Conservation (phyloP, 495 filamentous ascomycete species). For the Neurospora discreta region DNA sequence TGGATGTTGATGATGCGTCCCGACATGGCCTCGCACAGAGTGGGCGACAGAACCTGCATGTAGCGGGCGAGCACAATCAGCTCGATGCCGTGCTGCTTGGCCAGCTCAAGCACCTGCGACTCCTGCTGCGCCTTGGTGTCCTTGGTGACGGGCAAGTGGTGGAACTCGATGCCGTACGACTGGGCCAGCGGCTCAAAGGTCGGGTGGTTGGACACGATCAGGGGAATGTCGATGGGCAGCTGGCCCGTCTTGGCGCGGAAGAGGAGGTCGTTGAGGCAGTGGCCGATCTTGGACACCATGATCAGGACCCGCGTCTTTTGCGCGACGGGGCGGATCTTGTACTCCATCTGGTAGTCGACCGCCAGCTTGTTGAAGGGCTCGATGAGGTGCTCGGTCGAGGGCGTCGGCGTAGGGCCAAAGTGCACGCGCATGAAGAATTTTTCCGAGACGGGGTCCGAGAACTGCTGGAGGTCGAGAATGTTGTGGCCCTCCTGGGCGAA, state of each 20-base stretch:
- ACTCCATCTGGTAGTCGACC: conserved; percentile 46
- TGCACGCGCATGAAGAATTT: conserved; percentile 74
- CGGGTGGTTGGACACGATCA: conserved; percentile 64
- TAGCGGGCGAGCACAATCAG: conserved; percentile 68
- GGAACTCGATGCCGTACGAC: conserved; percentile 60
- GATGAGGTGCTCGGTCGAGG: conserved; percentile 32
- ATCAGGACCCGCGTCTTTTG: conserved; percentile 60
- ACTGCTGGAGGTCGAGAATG: conserved; percentile 66
- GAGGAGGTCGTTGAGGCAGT: conserved; percentile 71
- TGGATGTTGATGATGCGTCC: conserved; percentile 76
- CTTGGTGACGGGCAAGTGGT: conserved; percentile 58
- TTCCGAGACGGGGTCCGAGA: conserved; percentile 51
- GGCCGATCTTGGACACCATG: conserved; percentile 74
- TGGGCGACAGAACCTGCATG: conserved; percentile 69
- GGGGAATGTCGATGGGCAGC: conserved; percentile 55
- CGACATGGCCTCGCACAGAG: conserved; percentile 59
- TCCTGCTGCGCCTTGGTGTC: conserved; percentile 63
- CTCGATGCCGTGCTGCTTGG: conserved; percentile 52
- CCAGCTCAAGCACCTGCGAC: conserved; percentile 50
- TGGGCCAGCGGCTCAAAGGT: conserved; percentile 56
- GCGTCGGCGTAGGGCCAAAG: conserved; percentile 41
- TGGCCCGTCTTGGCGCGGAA: conserved; percentile 55
- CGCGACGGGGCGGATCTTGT: conserved; percentile 47
- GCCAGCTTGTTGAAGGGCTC: conserved; percentile 45
- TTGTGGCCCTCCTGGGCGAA: conserved; percentile 55